These are phyloP conservation scores for Fusarium hostae DNA, from an alignment of 2,329 filamentous ascomycete genomes.

Conservation along the genomic window DNA sequence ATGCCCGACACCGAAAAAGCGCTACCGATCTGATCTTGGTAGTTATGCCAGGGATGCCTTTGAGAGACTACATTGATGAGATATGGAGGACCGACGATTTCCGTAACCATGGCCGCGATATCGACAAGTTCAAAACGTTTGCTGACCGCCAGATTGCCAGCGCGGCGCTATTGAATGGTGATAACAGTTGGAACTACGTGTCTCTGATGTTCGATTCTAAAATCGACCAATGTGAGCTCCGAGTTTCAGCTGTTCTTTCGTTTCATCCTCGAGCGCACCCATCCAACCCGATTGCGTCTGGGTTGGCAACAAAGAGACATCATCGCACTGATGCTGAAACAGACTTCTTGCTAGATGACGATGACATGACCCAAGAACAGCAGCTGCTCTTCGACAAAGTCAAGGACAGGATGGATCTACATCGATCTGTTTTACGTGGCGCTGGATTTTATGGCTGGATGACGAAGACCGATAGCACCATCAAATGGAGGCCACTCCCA, in stretches of 20 bases:
- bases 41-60: background rate
- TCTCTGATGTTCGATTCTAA: background rate
- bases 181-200: background rate
- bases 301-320: no score
- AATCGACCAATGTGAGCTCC: background rate
- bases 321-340: no score
- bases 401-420: conserved; percentile 5
- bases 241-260: background rate
- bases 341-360: rapidly evolving
- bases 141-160: background rate
- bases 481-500: background rate
- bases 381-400: background rate
- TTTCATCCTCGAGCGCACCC: conserved; percentile 3
- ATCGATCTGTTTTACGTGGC: conserved; percentile 25
- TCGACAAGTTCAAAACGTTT: background rate
- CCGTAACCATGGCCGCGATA: no score
- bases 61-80: background rate
- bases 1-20: background rate
- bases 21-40: background rate
- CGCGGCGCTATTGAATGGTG: background rate
- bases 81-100: no score
- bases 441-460: conserved; percentile 13
- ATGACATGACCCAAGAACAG: rapidly evolving
- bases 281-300: background rate
- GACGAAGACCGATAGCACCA: background rate